Percentiles rank a stretch among this genome's conserved stretches.
Conservation (phyloP, 1,284 basidiomycete species). For the Apiotrichum veenhuisii region DNA sequence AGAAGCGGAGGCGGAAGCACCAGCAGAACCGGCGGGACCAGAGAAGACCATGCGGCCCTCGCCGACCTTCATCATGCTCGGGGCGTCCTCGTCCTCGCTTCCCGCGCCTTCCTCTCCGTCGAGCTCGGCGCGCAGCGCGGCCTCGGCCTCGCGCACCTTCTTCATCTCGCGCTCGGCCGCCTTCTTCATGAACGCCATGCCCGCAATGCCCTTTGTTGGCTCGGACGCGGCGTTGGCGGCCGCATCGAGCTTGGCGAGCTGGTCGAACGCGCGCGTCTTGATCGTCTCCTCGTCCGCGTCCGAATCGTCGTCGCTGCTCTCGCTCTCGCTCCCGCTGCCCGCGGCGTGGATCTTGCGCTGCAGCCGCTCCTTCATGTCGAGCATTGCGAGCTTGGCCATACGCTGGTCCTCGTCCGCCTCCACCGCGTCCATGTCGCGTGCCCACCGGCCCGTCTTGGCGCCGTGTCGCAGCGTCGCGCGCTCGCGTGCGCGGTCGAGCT, state of each 20-base stretch:
- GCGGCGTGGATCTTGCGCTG: constrained; percentile 61
- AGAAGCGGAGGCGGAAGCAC: neutral
- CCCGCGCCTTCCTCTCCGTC: constrained; percentile 47
- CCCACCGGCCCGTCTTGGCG: constrained; percentile 62
- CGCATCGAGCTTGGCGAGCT: constrained; percentile 58
- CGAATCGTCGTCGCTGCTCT: constrained; percentile 54
- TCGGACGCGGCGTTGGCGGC: constrained; percentile 40
- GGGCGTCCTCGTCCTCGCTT: constrained; percentile 52
- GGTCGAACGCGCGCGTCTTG: constrained; percentile 67
- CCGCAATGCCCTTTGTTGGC: constrained; percentile 61
- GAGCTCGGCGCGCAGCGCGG: constrained; percentile 64
- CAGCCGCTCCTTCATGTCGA: constrained; percentile 74
- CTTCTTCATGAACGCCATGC: constrained; percentile 95
- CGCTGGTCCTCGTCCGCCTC: constrained; percentile 35
- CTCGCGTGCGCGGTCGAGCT: constrained; percentile 74
- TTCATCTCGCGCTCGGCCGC: constrained; percentile 66
- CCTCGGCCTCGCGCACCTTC: constrained; percentile 60
- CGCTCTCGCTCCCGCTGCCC: constrained; percentile 56
- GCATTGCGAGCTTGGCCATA: constrained; percentile 50
- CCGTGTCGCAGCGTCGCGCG: constrained; percentile 78
- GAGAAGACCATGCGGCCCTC: constrained; percentile 55
- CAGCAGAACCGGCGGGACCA: constrained; percentile 28
- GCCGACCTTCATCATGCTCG: constrained; percentile 43
- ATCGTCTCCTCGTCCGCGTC: constrained; percentile 54
- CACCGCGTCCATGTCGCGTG: constrained; percentile 28